A percentile compares a stretch with the other conserved stretches of the same genome.
Evolutionary conservation across 1,139 yeast species (phyloP).

Genomic region (Debaryomyces psychrophilus): DNA sequence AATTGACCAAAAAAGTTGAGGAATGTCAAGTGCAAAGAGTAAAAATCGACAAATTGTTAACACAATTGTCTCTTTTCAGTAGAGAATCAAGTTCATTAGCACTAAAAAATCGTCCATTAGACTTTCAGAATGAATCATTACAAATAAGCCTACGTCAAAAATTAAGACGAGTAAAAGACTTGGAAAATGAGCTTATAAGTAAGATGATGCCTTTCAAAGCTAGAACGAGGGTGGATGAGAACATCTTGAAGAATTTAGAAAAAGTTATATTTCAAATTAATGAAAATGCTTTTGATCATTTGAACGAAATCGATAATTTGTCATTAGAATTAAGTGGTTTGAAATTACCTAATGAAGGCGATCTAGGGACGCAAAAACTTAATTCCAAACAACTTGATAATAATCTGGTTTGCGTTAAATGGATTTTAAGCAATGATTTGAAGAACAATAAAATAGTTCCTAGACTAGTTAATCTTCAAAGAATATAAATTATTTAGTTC

Average conservation of each 20-base stretch:
- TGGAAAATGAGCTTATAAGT: conserved; percentile 24
- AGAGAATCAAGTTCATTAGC: conserved; percentile 13
- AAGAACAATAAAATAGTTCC: not conserved
- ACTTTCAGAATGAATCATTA: conserved; percentile 23
- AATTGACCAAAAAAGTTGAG: conserved; percentile 15
- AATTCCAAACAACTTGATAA: not conserved
- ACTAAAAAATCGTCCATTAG: conserved; percentile 26
- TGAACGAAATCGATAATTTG: conserved; percentile 19
- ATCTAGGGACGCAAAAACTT: not conserved
- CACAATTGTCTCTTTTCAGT: conserved; percentile 19
- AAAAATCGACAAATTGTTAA: conserved; percentile 22
- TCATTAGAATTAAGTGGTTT: conserved; percentile 15
- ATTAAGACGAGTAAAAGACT: conserved; percentile 18
- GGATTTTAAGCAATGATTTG: conserved; percentile 3
- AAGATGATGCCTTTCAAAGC: conserved; percentile 33
- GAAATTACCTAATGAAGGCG: conserved; percentile 1
- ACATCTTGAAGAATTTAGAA: conserved; percentile 25
- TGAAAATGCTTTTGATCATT: conserved; percentile 20
- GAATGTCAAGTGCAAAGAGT: conserved; percentile 16
- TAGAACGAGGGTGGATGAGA: conserved; percentile 16
- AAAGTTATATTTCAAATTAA: conserved; percentile 27
- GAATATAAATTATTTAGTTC: not conserved
- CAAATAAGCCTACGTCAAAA: conserved; percentile 25
- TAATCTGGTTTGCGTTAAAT: not conserved
- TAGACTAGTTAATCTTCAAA: conserved; percentile 1